Evolutionary conservation across 2,329 filamentous ascomycete species (phyloP), one percentile per base, ranked within the genome.

Genomic region (Aureobasidium namibiae): DNA sequence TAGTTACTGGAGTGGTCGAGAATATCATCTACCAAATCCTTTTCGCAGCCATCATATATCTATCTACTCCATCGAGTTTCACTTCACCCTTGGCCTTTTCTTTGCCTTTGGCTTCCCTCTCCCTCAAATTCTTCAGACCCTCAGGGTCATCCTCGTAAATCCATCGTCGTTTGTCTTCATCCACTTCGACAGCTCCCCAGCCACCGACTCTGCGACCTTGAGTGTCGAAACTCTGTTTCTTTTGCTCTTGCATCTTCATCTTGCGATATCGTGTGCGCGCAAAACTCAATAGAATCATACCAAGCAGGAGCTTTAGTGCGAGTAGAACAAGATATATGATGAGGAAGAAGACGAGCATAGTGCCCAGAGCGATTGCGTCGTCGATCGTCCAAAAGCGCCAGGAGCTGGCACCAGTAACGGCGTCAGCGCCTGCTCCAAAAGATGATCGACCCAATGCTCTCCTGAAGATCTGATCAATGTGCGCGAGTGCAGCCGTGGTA

Each of bases 21-120:
- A 21, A 26, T 4, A 9, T 21, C 10, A 5, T 49, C 67, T 75
- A 97, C 94, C 94, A 99, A 67, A 99, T 99, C 70, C 94, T 82
- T 80, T 96, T 97, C 0, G 90, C 90, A 66, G 91, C 87, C 94
- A 97, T 96, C 70, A 91, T 90, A 75, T 96, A 99, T 67, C 94
- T 81, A 66, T 80, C 84, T 63, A 85, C 90, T 70, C 76, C 84
- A 68, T 80, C 88, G 73, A 84, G 83, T 70, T 82, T 84, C 56
- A 82, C 80, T 59, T 73, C 71, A 36, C 50, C 60, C 59, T 72
- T 70, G 39, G 79, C 75, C 61, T 71, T 74, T 24, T 79, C 80
- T 52, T 65, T 64, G 18, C 85, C 63, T 67, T 83, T 82, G 62
- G 86, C 85, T 63, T 85, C 84, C 54, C 81, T 69, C 61, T 86